A percentile compares a stretch with the other conserved stretches of the same genome.
These are phyloP conservation scores for Papiliotrema fonsecae DNA, from an alignment of 1,284 basidiomycete genomes.

Conservation along the genomic window DNA sequence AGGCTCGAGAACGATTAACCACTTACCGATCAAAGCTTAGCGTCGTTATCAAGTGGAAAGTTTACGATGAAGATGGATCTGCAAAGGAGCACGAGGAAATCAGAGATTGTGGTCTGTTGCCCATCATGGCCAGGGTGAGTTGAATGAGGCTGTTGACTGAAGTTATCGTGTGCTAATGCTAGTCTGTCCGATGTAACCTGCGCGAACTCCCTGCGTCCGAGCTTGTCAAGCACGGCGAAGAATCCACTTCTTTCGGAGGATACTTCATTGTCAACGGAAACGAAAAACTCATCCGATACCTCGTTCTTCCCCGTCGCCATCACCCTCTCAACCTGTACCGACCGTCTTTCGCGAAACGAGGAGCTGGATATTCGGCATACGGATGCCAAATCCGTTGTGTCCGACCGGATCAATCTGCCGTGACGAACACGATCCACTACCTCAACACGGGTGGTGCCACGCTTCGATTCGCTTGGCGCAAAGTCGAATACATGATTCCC, in stretches of 20 bases:
- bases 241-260: slow-evolving; percentile 96
- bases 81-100: slow-evolving; percentile 59
- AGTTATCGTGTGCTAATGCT: neutral
- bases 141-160: neutral
- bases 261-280: slow-evolving; percentile 99
- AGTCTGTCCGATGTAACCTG: slow-evolving; percentile 94
- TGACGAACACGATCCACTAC: slow-evolving; percentile 96
- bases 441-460: slow-evolving; percentile 94
- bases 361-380: slow-evolving; percentile 88
- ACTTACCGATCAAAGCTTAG: slow-evolving; percentile 91
- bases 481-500: slow-evolving; percentile 98
- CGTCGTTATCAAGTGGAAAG: slow-evolving; percentile 82
- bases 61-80: slow-evolving; percentile 58
- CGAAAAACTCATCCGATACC: slow-evolving; percentile 95
- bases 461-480: slow-evolving; percentile 93
- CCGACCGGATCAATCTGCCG: slow-evolving; percentile 81
- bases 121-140: slow-evolving; percentile 93
- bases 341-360: slow-evolving; percentile 86
- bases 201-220: slow-evolving; percentile 77
- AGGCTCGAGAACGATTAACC: slow-evolving; percentile 87
- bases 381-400: slow-evolving; percentile 95
- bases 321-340: slow-evolving; percentile 67
- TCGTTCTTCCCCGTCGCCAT: slow-evolving; percentile 63
- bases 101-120: slow-evolving; percentile 86
- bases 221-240: slow-evolving; percentile 86